phyloP scores from a whole-genome alignment of 345 rosid species.

The Linum usitatissimum region DNA sequence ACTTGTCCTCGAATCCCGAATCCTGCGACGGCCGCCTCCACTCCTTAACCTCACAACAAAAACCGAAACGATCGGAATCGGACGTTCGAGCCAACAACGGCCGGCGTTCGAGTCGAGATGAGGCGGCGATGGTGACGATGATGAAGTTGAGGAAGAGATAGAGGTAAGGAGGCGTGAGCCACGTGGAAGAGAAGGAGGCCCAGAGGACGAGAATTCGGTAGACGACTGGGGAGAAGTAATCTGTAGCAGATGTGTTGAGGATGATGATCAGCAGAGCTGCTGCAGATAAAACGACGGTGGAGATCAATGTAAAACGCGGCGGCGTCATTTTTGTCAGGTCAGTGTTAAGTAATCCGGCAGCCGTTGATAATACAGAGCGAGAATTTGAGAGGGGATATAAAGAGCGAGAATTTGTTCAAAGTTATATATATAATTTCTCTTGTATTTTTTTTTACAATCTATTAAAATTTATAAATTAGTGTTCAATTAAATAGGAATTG shows the following conservation, averaged over 20 bases:
- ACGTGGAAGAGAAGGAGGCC: slow-evolving; percentile 17
- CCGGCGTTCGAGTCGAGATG: slow-evolving; percentile 20
- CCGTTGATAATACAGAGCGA: too few relatives aligned
- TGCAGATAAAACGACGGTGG: slow-evolving; percentile 27
- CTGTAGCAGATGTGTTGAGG: slow-evolving; percentile 20
- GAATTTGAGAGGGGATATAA: too few relatives aligned
- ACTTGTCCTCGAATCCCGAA: slow-evolving; percentile 18
- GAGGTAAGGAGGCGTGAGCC: slow-evolving; percentile 39
- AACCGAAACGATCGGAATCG: not conserved
- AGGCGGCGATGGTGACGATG: slow-evolving; percentile 35
- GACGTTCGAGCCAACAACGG: not conserved
- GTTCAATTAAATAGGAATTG: too few relatives aligned
- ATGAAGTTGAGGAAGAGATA: slow-evolving; percentile 39
- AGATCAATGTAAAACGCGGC: slow-evolving; percentile 23
- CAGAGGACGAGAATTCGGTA: slow-evolving; percentile 21
- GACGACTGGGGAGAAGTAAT: slow-evolving; percentile 12
- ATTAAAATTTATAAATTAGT: too few relatives aligned
- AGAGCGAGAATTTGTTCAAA: too few relatives aligned
- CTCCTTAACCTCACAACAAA: not conserved
- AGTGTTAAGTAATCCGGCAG: not conserved
- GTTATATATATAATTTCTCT: too few relatives aligned
- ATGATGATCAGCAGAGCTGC: slow-evolving; percentile 15
- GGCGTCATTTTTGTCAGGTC: slow-evolving; percentile 16
- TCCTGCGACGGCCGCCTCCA: not conserved
- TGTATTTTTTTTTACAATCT: too few relatives aligned